Conservation (phyloP, 2,329 filamentous ascomycete species). For the Albophoma yamanashiensis region DNA sequence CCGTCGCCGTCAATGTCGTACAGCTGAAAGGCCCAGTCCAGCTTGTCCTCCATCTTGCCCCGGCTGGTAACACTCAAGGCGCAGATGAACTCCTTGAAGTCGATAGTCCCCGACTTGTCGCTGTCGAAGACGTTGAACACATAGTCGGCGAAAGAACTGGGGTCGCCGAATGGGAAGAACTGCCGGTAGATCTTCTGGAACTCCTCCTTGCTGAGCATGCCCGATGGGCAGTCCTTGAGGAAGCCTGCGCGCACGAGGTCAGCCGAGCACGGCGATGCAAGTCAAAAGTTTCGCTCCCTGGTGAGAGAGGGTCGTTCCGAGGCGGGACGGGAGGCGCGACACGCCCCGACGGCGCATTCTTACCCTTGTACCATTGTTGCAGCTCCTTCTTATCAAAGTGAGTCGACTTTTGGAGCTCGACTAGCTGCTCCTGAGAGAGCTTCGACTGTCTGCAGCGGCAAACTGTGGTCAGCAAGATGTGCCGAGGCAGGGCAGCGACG, state of each 20-base stretch:
- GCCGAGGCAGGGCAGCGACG: background rate
- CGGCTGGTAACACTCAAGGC: slow-evolving; percentile 92
- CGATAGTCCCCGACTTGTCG: slow-evolving; percentile 93
- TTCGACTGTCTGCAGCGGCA: slow-evolving; percentile 72
- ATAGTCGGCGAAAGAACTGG: slow-evolving; percentile 94
- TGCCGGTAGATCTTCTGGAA: slow-evolving; percentile 99
- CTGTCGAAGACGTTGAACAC: slow-evolving; percentile 99
- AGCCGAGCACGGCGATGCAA: background rate
- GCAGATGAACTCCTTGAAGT: slow-evolving; percentile 99
- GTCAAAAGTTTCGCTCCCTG: background rate
- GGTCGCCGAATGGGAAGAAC: slow-evolving; percentile 98
- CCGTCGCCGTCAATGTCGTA: slow-evolving; percentile 99
- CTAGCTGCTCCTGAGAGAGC: slow-evolving; percentile 90
- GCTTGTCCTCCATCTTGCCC: slow-evolving; percentile 98
- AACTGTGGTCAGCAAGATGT: slow-evolving; percentile 10
- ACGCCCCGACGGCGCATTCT: background rate
- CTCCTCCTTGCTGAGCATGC: slow-evolving; percentile 94
- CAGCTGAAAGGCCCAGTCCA: slow-evolving; percentile 98
- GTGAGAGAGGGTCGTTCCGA: background rate
- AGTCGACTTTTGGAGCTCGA: slow-evolving; percentile 89
- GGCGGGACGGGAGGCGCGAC: background rate
- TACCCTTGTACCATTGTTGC: slow-evolving; percentile 99
- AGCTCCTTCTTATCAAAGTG: slow-evolving; percentile 99
- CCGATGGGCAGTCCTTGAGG: slow-evolving; percentile 94
- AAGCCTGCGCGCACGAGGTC: slow-evolving; percentile 52